Evolutionary conservation across 2,329 filamentous ascomycete genomes (phyloP), one percentile per base, ranked within the genome.

Genomic region (Apiospora malaysiana): DNA sequence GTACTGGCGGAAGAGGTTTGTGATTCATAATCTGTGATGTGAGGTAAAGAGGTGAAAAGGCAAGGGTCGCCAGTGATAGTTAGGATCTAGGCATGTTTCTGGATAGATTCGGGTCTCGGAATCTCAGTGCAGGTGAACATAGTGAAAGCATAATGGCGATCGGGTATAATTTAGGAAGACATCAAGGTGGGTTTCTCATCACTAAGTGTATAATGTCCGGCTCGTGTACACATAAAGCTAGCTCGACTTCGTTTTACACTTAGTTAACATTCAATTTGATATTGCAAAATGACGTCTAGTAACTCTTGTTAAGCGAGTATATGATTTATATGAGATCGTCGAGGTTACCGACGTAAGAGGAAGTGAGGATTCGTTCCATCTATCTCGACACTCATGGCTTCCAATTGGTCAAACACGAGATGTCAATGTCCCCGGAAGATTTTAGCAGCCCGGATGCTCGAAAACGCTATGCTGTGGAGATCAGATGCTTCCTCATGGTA

Each of bases 11-110:
- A 70, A 71, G 40, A 45, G 46, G 37, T 72, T 16, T 8, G 63
- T 70, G 12, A 72, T 76, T 27, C 73, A 74, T 32, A 70, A 71
- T 45, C 37, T 73, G n/a, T 73, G 32, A 69, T 27, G 10, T 14
- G 2, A 16, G 23, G 49, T 32, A 18, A 6, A 1, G 18, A 32
- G 14, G 16, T 18, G 9, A 18, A 14, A 32, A 18, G 14, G 32
- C 6, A 56, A 18, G 49, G 49, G 12, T 16, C 8, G 25, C 4
- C 14, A 32, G 18, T 18, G 25, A 2, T 21, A 5, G 49, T 1
- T 3, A 32, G 23, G 32, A 21, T 2, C 25, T 27, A 21, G 49
- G 25, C 32, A 32, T 32, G 32, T 32, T 32, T 32, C 32, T n/a
- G 32, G 32, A 32, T 32, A 32, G 32, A 32, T 6, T 32, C 32